phyloP scores from a whole-genome alignment of 345 rosid species.

The Lumnitzera littorea region DNA sequence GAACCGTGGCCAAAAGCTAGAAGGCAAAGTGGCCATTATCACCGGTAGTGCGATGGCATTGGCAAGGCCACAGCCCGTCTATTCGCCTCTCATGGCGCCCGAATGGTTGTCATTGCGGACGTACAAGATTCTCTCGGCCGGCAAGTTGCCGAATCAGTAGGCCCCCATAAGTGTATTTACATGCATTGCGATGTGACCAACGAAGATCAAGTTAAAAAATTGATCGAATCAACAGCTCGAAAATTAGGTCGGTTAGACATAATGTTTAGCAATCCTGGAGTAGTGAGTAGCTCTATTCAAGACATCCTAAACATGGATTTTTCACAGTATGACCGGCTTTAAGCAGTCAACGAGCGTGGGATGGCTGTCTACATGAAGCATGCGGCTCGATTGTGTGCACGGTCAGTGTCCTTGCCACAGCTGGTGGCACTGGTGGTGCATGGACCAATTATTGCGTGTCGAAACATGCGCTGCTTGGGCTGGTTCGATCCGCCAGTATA shows the following conservation, averaged over 20 bases:
- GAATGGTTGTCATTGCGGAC: constrained; percentile 17
- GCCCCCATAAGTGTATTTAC: constrained; percentile 6
- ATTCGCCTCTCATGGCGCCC: constrained; percentile 11
- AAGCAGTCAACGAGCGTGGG: constrained; percentile 20
- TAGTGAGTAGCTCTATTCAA: constrained; percentile 8
- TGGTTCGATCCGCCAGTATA: constrained; percentile 20
- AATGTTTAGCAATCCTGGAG: constrained; percentile 26
- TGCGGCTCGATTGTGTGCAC: constrained; percentile 27
- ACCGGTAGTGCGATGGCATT: constrained; percentile 20
- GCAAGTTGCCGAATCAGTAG: constrained; percentile 12
- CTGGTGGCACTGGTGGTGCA: not conserved
- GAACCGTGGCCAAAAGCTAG: constrained; percentile 6
- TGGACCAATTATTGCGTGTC: constrained; percentile 19
- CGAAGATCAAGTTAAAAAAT: constrained; percentile 16
- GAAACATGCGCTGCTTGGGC: constrained; percentile 24
- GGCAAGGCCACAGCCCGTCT: constrained; percentile 11
- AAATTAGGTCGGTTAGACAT: constrained; percentile 18
- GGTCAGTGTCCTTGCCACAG: constrained; percentile 10
- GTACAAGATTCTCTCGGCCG: constrained; percentile 17
- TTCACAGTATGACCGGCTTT: constrained; percentile 3
- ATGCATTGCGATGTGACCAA: constrained; percentile 21
- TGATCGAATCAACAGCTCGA: constrained; percentile 11
- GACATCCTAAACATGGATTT: constrained; percentile 14
- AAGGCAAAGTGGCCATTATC: constrained; percentile 18
- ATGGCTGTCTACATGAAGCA: constrained; percentile 19